Conservation (phyloP, 148 eudicot species). For the Selenicereus undatus region DNA sequence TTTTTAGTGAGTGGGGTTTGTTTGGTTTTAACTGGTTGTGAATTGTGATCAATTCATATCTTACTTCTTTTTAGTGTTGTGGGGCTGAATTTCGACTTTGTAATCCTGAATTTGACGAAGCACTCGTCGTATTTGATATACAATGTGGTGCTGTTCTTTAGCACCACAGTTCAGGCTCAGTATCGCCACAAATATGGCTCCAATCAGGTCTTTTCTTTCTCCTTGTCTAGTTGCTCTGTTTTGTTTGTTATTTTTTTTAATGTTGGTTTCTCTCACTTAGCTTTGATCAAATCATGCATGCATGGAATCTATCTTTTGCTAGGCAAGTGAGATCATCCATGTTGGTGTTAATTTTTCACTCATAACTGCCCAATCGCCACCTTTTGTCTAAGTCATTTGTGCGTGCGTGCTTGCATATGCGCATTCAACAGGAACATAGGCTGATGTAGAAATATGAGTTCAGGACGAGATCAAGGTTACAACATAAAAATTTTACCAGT, state of each 20-base stretch:
- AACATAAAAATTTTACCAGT: not conserved
- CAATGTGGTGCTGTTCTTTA: conserved; percentile 77
- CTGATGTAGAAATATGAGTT: too few species aligned
- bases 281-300: not conserved
- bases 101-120: conserved; percentile 78
- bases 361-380: too few species aligned
- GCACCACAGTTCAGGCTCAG: conserved; percentile 62
- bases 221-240: not conserved
- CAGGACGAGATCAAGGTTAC: not conserved
- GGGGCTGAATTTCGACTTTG: conserved; percentile 90
- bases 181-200: conserved; percentile 66
- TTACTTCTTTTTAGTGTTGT: conserved; percentile 52
- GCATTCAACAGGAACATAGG: too few species aligned
- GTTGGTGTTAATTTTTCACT: too few species aligned
- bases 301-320: too few species aligned
- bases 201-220: conserved; percentile 42
- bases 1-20: not conserved
- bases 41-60: too few species aligned
- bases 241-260: too few species aligned
- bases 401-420: too few species aligned
- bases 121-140: conserved; percentile 85
- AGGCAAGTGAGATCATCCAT: too few species aligned
- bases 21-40: too few species aligned
- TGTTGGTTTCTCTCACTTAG: not conserved
- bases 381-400: too few species aligned